Percentiles rank a stretch among this genome's conserved stretches.
Conservation (phyloP, 169 alveolate genomes). For the Amoebophrya sp. region DNA sequence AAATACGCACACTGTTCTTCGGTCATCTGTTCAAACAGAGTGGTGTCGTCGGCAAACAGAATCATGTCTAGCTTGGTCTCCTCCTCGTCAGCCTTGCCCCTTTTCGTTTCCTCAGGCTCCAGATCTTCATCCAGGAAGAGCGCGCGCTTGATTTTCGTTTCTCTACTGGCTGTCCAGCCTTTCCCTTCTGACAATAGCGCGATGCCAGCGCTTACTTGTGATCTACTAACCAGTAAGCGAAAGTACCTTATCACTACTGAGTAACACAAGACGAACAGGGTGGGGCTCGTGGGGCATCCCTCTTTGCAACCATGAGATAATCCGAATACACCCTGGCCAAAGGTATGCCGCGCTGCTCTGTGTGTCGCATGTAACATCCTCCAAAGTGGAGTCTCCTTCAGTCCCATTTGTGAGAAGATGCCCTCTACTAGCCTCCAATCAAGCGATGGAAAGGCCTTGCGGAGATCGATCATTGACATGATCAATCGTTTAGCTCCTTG, state of each 20-base stretch:
- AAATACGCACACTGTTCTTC: no score
- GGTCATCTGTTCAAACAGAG: no score
- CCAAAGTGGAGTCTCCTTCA: background rate
- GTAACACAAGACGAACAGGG: background rate
- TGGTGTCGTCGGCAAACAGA: no score
- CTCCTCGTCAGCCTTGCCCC: no score
- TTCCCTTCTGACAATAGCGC: no score
- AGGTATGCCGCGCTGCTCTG: background rate
- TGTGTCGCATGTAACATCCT: background rate
- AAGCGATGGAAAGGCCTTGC: background rate
- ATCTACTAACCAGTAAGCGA: no score
- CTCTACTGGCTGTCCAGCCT: no score
- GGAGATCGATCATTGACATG: background rate
- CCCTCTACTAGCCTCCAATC: background rate
- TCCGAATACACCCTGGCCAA: background rate
- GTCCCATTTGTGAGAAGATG: background rate
- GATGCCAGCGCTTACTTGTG: no score
- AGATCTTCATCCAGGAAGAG: no score
- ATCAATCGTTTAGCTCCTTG: background rate
- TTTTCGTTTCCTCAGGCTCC: no score
- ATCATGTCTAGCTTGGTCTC: no score
- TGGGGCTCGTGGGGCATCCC: background rate
- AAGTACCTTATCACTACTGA: background rate
- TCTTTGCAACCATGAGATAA: background rate
- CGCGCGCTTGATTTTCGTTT: no score